Percentiles rank a stretch among this genome's conserved stretches.
These are phyloP conservation scores for Pseudoperonospora humuli DNA, from an alignment of 352 stramenopile genomes.

Conservation along the genomic window DNA sequence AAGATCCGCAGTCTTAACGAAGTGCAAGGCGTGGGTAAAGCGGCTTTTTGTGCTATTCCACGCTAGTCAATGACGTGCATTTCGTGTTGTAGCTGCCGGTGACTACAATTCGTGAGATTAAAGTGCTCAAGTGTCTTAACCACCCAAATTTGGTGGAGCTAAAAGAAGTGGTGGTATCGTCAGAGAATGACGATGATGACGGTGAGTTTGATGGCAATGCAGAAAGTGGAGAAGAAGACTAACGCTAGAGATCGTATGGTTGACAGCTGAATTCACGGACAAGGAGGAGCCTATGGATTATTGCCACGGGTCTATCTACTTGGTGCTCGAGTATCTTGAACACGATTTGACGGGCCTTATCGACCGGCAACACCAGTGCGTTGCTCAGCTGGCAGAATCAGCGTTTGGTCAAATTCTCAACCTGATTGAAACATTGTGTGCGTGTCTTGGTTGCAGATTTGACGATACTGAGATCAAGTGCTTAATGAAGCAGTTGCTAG, in stretches of 20 bases:
- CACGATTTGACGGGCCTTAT: slow-evolving; percentile 85
- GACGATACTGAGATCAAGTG: slow-evolving; percentile 81
- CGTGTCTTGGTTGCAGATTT: slow-evolving; percentile 38
- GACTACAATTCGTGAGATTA: slow-evolving; percentile 97
- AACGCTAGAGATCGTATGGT: neutral
- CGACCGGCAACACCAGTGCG: slow-evolving; percentile 77
- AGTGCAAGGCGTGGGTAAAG: slow-evolving; percentile 68
- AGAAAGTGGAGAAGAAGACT: neutral
- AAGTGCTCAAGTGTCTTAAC: slow-evolving; percentile 95
- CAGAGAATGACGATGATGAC: slow-evolving; percentile 78
- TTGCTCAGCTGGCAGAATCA: neutral
- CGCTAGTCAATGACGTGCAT: neutral
- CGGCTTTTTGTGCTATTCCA: slow-evolving; percentile 12
- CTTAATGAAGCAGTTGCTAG: slow-evolving; percentile 79
- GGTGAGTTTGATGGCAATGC: slow-evolving; percentile 20
- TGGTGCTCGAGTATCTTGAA: slow-evolving; percentile 86
- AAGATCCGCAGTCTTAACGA: slow-evolving; percentile 88
- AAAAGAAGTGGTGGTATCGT: slow-evolving; percentile 92
- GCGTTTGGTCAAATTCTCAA: neutral
- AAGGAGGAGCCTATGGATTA: slow-evolving; percentile 81
- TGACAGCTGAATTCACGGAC: slow-evolving; percentile 63
- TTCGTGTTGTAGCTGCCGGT: slow-evolving; percentile 70
- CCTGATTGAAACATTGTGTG: neutral
- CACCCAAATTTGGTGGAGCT: slow-evolving; percentile 95
- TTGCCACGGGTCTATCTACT: slow-evolving; percentile 82